These are phyloP conservation scores for Prunus yedoensis DNA, from an alignment of 331 rosid species.

Conservation along the genomic window DNA sequence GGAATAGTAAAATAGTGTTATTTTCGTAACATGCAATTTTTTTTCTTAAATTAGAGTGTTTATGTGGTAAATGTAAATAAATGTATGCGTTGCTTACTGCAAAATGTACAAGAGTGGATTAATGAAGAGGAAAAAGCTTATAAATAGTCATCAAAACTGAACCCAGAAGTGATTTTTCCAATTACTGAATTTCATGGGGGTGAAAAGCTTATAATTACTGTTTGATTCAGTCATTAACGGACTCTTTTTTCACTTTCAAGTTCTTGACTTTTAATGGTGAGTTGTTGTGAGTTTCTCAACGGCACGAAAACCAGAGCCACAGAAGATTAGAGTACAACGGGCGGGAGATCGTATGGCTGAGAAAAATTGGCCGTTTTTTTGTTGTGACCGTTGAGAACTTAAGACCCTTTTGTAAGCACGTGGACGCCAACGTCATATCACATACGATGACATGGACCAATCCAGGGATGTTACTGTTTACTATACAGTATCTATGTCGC, in stretches of 20 bases:
- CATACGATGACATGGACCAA: not conserved
- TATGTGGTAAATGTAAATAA: no score
- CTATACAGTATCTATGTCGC: not conserved
- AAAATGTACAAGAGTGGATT: no score
- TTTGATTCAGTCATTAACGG: not conserved
- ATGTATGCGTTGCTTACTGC: no score
- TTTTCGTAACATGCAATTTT: rapidly evolving
- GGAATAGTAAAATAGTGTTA: rapidly evolving
- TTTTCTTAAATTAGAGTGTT: no score
- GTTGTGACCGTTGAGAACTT: slow-evolving; percentile 49
- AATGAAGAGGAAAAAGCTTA: no score
- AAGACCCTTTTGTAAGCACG: slow-evolving; percentile 13
- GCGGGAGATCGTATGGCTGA: slow-evolving; percentile 1
- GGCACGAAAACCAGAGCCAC: slow-evolving; percentile 22
- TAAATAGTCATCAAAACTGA: no score
- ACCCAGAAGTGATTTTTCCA: no score
- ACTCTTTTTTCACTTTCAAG: no score
- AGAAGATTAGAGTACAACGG: not conserved
- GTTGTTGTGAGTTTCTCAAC: not conserved
- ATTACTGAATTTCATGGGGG: no score
- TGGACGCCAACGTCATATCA: slow-evolving; percentile 17
- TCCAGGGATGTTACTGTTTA: not conserved
- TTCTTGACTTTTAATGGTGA: not conserved
- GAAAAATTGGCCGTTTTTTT: slow-evolving; percentile 25
- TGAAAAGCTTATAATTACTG: not conserved